Evolutionary conservation across 805 yeast genomes (phyloP), one percentile per base, ranked within the genome.

Genomic region (Scheffersomyces amazonensis): DNA sequence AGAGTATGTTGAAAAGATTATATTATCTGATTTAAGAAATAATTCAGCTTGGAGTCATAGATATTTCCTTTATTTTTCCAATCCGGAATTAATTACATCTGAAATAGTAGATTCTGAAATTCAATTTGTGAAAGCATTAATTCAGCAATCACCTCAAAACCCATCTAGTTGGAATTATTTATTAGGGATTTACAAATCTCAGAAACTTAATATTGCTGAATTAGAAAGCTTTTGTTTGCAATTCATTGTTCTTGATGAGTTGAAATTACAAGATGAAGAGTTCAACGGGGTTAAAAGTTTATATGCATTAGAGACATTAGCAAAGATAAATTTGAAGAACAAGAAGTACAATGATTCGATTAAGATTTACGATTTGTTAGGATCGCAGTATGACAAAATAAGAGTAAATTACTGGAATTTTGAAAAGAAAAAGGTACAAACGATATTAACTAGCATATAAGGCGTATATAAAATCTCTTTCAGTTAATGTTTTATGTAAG

Each of bases 31-130:
- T 58, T 76, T 87, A 7, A 69, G 88, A 49, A 93, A 93, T 63
- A 93, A 93, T 59, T 84, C 95, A 35, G 96, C 95, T 1, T 93
- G 99, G 99, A 76, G 81, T 42, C 95, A 87, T 60, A 72, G 97
- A 37, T 85, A 69, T 64, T 87, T 82, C 47, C 60, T 84, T 9
- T 49, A 71, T 28, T 63, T 65, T 36, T 43, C 53, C 32, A 39
- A 41, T 15, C 42, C 24, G 16, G 48, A 19, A 44, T 47, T 9
- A 41, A 48, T 45, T 1, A 47, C 34, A 6, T 45, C 38, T 2
- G 46, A 41, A 4, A 44, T 73, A 3, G 30, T 27, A 4, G 53
- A 60, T 0, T 50, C 51, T 3, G 97, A 90, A 52, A 52, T 83
- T 2, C 68, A 64, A 4, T 87, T 61, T 52, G 73, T 76, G 2